Evolutionary conservation across 2,329 filamentous ascomycete species (phyloP).

Genomic region (Tricladium varicosporioides): DNA sequence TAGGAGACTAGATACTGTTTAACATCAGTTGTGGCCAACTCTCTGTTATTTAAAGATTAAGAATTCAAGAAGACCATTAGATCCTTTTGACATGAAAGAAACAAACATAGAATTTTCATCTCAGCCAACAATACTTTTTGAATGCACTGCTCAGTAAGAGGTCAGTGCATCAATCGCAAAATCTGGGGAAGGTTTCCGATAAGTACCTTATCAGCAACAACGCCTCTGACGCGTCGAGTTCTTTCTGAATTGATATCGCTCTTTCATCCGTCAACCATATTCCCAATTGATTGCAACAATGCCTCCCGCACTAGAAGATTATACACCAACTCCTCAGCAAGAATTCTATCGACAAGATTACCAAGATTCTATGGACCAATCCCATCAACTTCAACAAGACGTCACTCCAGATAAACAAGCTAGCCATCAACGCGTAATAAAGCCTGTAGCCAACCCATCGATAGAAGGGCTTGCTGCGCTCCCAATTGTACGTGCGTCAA

Average conservation of each 20-base stretch:
- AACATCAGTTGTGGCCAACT: no score
- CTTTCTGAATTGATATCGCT: no score
- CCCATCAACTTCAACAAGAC: constrained; percentile 2
- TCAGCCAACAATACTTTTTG: no score
- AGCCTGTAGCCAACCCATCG: constrained; percentile 11
- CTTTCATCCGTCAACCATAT: neutral
- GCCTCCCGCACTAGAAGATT: constrained; percentile 4
- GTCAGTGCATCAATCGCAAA: no score
- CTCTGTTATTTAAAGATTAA: no score
- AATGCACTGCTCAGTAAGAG: no score
- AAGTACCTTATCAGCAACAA: neutral
- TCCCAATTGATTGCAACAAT: neutral
- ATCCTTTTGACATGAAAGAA: no score
- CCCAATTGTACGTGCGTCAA: constrained; percentile 20
- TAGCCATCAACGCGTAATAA: neutral
- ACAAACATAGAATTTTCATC: no score
- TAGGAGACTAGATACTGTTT: no score
- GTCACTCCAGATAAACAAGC: neutral
- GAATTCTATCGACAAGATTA: neutral
- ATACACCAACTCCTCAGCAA: neutral
- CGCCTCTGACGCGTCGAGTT: neutral
- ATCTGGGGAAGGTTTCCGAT: no score
- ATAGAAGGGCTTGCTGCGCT: constrained; percentile 19
- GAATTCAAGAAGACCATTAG: no score
- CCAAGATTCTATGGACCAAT: no score